Evolutionary conservation across 1,284 basidiomycete species (phyloP), one percentile per base, ranked within the genome.

Genomic region (Neotropicomus parvogracilis): DNA sequence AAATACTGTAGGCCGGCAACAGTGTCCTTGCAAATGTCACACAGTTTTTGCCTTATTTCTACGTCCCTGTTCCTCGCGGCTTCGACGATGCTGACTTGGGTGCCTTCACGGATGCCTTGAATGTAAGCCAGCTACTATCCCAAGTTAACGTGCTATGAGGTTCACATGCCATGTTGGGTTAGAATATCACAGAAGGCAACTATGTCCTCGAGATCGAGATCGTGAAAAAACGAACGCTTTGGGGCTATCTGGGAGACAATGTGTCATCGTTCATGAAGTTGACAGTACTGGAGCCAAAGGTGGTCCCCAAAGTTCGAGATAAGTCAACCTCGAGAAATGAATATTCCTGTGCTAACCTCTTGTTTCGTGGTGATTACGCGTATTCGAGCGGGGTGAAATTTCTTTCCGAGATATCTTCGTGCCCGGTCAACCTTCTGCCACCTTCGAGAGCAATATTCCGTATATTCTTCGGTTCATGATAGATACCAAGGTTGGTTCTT

Each of bases 391-490:
- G 37, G 91, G 85, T 21, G 88, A 94, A 69, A 81, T 88, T 54
- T 70, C 73, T 24, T 95, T 83, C 66, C 75, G 83, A 48, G 81
- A 78, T 39, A 69, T 91, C 14, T 92, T 91, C 59, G 59, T 71
- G 14, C 47, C 53, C 0, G 70, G 70, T 4, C 80, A 78, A 32
- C 57, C 62, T 17, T 69, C 74, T 17, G 59, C 82, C 36, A 97
- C 94, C 0, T 97, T 79, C 56, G 94, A 97, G 67, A 95, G 92
- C 63, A 97, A 97, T 62, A 88, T 97, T 46, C 80, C 81, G 0
- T 97, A 91, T 60, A 83, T 79, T 2, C 71, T 97, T 38, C 83
- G 95, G 4, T 97, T 97, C 67, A 97, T 97, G 94, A 93, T 97
- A 53, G 95, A 97, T 61, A 88, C 90, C 4, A 85, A 91, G 75